Evolutionary conservation across 371 early-diverging fungal genomes (phyloP).

Genomic region (Circinella umbellata): DNA sequence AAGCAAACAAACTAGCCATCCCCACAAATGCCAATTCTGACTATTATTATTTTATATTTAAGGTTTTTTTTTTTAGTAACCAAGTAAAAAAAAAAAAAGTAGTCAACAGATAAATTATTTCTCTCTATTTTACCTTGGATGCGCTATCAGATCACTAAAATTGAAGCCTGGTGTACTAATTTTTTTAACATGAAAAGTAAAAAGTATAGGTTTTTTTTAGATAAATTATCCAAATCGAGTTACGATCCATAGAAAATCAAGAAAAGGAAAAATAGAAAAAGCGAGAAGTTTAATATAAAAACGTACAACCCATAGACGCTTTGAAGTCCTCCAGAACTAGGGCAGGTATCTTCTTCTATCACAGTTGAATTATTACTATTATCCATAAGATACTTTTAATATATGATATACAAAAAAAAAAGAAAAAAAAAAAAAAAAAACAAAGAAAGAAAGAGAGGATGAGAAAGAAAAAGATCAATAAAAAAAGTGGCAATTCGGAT

Average conservation of each 20-base stretch:
- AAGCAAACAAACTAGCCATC: slow-evolving; percentile 46
- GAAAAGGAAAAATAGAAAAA: background rate
- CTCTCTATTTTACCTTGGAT: slow-evolving; percentile 36
- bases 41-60: slow-evolving; percentile 17
- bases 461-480: background rate
- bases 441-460: background rate
- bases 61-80: too few relatives aligned
- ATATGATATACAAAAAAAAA: background rate
- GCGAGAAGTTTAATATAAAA: too few relatives aligned
- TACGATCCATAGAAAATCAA: slow-evolving; percentile 11
- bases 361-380: slow-evolving; percentile 3
- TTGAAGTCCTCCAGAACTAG: slow-evolving; percentile 21
- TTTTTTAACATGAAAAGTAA: background rate
- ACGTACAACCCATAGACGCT: slow-evolving; percentile 27
- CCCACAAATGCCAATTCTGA: slow-evolving; percentile 50
- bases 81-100: background rate
- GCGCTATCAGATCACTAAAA: slow-evolving; percentile 35
- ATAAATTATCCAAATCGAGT: slow-evolving; percentile 15
- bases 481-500: background rate
- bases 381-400: slow-evolving; percentile 2
- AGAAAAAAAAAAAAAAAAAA: slow-evolving; percentile 1
- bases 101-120: background rate
- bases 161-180: slow-evolving; percentile 41
- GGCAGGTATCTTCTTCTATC: slow-evolving; percentile 16
- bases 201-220: background rate